Conservation (phyloP, 495 filamentous ascomycete genomes). For the Aspergillus leporis region DNA sequence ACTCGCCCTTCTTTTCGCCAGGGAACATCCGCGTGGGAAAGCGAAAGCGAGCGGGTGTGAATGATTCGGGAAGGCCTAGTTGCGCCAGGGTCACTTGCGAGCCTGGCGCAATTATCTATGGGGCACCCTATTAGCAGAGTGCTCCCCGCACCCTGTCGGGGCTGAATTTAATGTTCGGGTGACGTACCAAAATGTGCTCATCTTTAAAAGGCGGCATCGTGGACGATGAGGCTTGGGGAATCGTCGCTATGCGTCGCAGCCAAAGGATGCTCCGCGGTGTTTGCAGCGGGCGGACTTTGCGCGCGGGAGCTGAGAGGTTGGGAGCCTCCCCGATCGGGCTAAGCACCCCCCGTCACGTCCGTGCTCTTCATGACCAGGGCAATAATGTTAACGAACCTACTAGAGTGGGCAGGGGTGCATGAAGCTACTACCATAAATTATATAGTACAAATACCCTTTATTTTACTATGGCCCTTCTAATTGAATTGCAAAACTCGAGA, state of each 20-base stretch:
- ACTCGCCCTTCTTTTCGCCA: slow-evolving; percentile 75
- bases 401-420: no score
- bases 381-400: no score
- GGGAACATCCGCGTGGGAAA: slow-evolving; percentile 93
- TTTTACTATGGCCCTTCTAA: no score
- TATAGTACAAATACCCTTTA: neutral
- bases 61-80: slow-evolving; percentile 85
- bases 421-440: neutral
- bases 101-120: slow-evolving; percentile 87
- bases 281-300: slow-evolving; percentile 26
- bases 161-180: neutral
- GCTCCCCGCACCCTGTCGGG: neutral
- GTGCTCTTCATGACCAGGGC: neutral
- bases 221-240: slow-evolving; percentile 15
- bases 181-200: slow-evolving; percentile 69
- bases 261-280: slow-evolving; percentile 22
- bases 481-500: neutral
- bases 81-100: slow-evolving; percentile 93
- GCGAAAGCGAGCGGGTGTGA: slow-evolving; percentile 79
- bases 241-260: slow-evolving; percentile 15
- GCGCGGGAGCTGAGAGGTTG: slow-evolving; percentile 21
- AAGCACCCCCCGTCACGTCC: slow-evolving; percentile 14
- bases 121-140: neutral
- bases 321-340: slow-evolving; percentile 19
- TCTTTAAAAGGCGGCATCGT: slow-evolving; percentile 75